phyloP scores from a whole-genome alignment of 202 grass and related monocot species.

The Sporobolus alterniflorus region DNA sequence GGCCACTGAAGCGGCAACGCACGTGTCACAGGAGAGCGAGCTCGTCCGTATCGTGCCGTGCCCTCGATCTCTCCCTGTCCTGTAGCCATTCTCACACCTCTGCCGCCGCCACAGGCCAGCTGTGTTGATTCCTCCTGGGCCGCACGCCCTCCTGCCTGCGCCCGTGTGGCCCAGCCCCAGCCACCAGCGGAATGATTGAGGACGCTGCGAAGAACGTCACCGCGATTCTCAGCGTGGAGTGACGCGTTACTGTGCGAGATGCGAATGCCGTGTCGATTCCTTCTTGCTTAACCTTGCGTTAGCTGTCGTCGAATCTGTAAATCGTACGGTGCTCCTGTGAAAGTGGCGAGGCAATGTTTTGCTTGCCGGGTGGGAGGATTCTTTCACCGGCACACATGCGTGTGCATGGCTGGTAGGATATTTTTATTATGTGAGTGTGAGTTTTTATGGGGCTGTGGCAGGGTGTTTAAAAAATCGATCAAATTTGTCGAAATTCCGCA shows the following conservation, averaged over 20 bases:
- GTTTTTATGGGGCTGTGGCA: too few species aligned
- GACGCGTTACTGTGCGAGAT: background rate
- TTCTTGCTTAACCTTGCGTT: background rate
- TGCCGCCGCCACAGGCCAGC: constrained; percentile 38
- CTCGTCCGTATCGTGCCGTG: constrained; percentile 39
- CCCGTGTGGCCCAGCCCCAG: constrained; percentile 9
- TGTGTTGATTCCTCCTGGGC: constrained; percentile 9
- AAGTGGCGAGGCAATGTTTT: background rate
- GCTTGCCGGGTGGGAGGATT: background rate
- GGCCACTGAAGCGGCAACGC: constrained; percentile 13
- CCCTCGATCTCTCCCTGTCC: constrained; percentile 1
- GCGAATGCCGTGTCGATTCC: background rate
- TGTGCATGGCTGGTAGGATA: background rate
- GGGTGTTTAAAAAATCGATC: too few species aligned
- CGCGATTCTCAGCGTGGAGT: background rate
- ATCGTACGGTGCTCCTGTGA: background rate
- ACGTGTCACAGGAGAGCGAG: constrained; percentile 7
- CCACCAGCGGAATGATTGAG: background rate
- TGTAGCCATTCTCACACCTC: constrained; percentile 21
- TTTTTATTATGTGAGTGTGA: too few species aligned
- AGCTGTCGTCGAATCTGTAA: background rate
- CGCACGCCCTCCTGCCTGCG: constrained; percentile 27
- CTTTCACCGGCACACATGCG: background rate
- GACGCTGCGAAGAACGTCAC: constrained; percentile 35
- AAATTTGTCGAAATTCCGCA: too few species aligned